Conservation (phyloP, 176 grass and related monocot species). For the Phoenix roebelenii region DNA sequence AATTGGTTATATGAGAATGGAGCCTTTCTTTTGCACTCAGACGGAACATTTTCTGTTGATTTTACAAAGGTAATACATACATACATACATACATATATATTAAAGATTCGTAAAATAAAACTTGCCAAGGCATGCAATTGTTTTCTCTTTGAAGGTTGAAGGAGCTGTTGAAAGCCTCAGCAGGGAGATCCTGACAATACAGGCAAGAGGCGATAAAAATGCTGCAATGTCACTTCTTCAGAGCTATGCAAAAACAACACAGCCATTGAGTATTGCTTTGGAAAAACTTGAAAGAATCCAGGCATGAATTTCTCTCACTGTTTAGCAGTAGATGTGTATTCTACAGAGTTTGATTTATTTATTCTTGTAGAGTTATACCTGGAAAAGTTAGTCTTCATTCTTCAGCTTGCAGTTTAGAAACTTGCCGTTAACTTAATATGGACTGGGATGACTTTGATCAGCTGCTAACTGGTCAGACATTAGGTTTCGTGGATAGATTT, state of each 20-base stretch:
- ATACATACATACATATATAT: too few relatives aligned
- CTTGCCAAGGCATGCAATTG: neutral
- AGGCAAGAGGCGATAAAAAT: slow-evolving; percentile 76
- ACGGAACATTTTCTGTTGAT: slow-evolving; percentile 80
- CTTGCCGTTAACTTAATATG: too few relatives aligned
- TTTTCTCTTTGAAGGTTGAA: slow-evolving; percentile 56
- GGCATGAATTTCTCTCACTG: slow-evolving; percentile 19
- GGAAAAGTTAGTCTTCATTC: too few relatives aligned
- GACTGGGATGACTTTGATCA: too few relatives aligned
- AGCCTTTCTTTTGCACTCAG: slow-evolving; percentile 68
- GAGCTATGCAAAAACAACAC: slow-evolving; percentile 56
- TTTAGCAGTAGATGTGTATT: too few relatives aligned
- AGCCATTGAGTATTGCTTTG: slow-evolving; percentile 58
- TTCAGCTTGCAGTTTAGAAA: too few relatives aligned
- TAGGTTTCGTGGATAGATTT: too few relatives aligned
- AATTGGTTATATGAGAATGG: slow-evolving; percentile 94
- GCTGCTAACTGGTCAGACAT: too few relatives aligned
- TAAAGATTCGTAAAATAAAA: too few relatives aligned
- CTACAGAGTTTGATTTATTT: too few relatives aligned
- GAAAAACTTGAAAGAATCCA: slow-evolving; percentile 76
- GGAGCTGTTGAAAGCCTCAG: slow-evolving; percentile 77
- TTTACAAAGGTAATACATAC: slow-evolving; percentile 53
- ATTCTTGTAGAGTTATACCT: too few relatives aligned
- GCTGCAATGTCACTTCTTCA: slow-evolving; percentile 53
- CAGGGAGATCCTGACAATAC: slow-evolving; percentile 84